Evolutionary conservation across 148 eudicot species (phyloP).

Genomic region (Salicornia ramosissima): DNA sequence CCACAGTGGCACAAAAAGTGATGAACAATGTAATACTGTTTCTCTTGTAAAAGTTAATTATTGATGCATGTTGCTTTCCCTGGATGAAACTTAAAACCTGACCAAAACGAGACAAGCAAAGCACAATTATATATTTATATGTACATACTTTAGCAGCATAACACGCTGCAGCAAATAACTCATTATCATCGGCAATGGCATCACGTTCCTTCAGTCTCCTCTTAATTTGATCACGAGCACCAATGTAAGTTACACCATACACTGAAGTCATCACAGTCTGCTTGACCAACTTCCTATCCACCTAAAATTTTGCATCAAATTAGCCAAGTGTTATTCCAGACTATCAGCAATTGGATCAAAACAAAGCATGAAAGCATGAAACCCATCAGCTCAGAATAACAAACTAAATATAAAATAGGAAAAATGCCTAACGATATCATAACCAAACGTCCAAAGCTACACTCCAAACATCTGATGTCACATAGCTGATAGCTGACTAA

Average conservation of each 20-base stretch:
- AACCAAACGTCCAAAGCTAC: background rate
- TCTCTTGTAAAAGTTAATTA: background rate
- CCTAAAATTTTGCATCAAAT: constrained; percentile 43
- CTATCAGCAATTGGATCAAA: background rate
- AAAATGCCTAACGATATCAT: background rate
- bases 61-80: background rate
- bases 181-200: constrained; percentile 62
- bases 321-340: constrained; percentile 1
- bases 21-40: background rate
- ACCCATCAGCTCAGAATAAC: background rate
- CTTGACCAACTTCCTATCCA: constrained; percentile 94
- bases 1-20: background rate
- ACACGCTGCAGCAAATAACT: constrained; percentile 70
- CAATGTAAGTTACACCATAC: constrained; percentile 93
- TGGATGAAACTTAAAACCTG: background rate
- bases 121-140: constrained; percentile 10
- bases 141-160: constrained; percentile 86
- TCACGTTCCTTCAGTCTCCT: constrained; percentile 85
- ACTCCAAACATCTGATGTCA: background rate
- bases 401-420: background rate
- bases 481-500: background rate
- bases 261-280: constrained; percentile 99
- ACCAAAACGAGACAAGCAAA: background rate
- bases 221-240: constrained; percentile 98
- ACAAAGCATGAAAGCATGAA: constrained; percentile 5